These are phyloP conservation scores for Cutaneotrichosporon sp. DNA, from an alignment of 1,284 basidiomycete genomes.

Conservation along the genomic window DNA sequence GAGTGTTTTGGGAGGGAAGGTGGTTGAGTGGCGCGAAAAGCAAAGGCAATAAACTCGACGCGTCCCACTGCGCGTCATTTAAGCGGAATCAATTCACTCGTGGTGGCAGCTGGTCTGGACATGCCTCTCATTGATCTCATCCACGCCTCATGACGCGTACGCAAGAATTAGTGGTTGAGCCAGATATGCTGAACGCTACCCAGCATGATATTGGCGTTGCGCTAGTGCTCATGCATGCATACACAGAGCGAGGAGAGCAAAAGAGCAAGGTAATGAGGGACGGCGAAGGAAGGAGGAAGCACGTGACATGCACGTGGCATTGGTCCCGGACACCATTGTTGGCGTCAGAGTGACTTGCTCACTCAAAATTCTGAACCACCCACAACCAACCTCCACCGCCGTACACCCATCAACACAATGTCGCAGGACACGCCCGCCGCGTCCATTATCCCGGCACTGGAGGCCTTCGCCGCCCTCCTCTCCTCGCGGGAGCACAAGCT, in stretches of 20 bases:
- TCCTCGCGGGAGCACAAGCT: constrained; percentile 31
- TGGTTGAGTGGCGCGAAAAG: background rate
- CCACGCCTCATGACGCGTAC: too few species aligned
- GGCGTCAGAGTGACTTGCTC: background rate
- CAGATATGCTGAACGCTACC: too few species aligned
- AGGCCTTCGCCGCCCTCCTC: constrained; percentile 16
- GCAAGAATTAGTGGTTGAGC: too few species aligned
- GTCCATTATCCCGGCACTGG: constrained; percentile 14
- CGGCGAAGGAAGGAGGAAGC: too few species aligned
- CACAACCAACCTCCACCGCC: constrained; percentile 9
- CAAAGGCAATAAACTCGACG: constrained; percentile 12
- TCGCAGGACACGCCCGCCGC: constrained; percentile 7
- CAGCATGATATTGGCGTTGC: too few species aligned
- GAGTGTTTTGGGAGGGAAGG: background rate
- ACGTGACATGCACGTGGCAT: background rate
- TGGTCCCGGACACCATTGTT: background rate
- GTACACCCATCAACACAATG: constrained; percentile 20
- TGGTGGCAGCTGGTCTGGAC: too few species aligned
- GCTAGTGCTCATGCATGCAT: too few species aligned
- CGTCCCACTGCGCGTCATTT: constrained; percentile 9
- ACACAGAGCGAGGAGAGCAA: too few species aligned
- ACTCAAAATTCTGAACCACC: constrained; percentile 10
- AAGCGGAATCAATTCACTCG: constrained; percentile 17
- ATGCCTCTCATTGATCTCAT: too few species aligned
- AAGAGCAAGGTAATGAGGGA: too few species aligned